Evolutionary conservation across 345 rosid genomes (phyloP).

Genomic region (Salix caprea): DNA sequence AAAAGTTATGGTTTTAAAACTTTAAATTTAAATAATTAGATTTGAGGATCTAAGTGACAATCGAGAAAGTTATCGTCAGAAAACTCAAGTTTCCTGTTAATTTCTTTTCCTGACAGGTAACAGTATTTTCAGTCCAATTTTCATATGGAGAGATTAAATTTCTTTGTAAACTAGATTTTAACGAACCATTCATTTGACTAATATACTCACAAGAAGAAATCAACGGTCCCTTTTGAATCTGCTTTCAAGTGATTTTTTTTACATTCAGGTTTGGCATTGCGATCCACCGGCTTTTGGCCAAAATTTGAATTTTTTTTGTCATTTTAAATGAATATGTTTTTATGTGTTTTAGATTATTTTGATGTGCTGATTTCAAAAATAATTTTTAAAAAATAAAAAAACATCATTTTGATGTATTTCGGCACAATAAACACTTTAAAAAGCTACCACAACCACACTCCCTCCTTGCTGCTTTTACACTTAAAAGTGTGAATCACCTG

Average conservation of each 20-base stretch:
- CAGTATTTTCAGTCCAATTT: neutral
- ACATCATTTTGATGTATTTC: too few species aligned
- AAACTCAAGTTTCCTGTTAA: neutral
- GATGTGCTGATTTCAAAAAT: too few species aligned
- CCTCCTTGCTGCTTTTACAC: neutral
- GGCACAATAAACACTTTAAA: too few species aligned
- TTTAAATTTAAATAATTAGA: neutral
- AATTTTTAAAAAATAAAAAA: too few species aligned
- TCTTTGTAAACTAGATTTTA: neutral
- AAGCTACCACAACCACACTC: too few species aligned
- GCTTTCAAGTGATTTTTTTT: neutral
- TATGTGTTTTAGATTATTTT: too few species aligned
- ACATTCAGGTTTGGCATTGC: too few species aligned
- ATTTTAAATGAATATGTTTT: too few species aligned
- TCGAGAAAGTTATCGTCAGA: neutral
- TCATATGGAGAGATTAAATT: neutral
- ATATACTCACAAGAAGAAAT: neutral
- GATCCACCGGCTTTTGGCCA: too few species aligned
- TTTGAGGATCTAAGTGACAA: neutral
- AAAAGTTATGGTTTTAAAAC: neutral
- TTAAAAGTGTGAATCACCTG: neutral
- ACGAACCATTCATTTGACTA: neutral
- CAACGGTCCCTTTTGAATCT: neutral
- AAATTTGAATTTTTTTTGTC: too few species aligned
- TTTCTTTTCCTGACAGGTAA: neutral